Conservation (phyloP, 1,284 basidiomycete species). For the Microbotryum silenes-acaulis region DNA sequence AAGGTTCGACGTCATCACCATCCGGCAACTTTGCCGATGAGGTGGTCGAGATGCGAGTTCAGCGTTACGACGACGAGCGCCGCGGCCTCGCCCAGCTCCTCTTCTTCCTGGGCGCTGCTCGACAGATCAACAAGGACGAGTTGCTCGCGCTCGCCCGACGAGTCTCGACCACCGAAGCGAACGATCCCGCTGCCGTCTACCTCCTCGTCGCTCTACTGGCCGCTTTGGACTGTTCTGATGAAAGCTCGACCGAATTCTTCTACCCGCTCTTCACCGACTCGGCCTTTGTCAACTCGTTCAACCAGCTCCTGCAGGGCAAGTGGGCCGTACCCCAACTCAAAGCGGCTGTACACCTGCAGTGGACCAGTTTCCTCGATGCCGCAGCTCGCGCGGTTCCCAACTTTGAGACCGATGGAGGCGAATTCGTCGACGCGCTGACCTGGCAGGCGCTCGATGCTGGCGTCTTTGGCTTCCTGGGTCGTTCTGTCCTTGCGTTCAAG, state of each 20-base stretch:
- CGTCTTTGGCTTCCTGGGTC: constrained; percentile 65
- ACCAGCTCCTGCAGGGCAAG: constrained; percentile 44
- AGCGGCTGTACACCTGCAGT: constrained; percentile 69
- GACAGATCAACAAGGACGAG: constrained; percentile 53
- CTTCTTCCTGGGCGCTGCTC: constrained; percentile 57
- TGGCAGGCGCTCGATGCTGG: constrained; percentile 74
- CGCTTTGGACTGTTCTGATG: constrained; percentile 50
- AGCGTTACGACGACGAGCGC: constrained; percentile 65
- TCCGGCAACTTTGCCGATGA: constrained; percentile 54
- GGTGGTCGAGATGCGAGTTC: constrained; percentile 56
- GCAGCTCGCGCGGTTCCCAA: constrained; percentile 59
- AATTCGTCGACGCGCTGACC: constrained; percentile 69
- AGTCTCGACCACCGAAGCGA: constrained; percentile 52
- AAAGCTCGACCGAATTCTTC: constrained; percentile 29
- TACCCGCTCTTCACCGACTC: constrained; percentile 35
- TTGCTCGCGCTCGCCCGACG: constrained; percentile 58
- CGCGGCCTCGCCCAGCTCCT: constrained; percentile 56
- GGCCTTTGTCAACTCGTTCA: constrained; percentile 37
- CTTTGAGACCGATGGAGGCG: constrained; percentile 58
- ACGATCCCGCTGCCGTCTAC: constrained; percentile 62
- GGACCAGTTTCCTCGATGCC: constrained; percentile 75
- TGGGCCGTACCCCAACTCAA: constrained; percentile 72
- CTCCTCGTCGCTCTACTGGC: constrained; percentile 60
- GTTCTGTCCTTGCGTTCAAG: constrained; percentile 41
- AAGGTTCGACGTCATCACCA: constrained; percentile 39